A percentile compares a stretch with the other conserved stretches of the same genome.
These are phyloP conservation scores for Grosmannia clavigera DNA, from an alignment of 2,329 filamentous ascomycete species.

Conservation along the genomic window DNA sequence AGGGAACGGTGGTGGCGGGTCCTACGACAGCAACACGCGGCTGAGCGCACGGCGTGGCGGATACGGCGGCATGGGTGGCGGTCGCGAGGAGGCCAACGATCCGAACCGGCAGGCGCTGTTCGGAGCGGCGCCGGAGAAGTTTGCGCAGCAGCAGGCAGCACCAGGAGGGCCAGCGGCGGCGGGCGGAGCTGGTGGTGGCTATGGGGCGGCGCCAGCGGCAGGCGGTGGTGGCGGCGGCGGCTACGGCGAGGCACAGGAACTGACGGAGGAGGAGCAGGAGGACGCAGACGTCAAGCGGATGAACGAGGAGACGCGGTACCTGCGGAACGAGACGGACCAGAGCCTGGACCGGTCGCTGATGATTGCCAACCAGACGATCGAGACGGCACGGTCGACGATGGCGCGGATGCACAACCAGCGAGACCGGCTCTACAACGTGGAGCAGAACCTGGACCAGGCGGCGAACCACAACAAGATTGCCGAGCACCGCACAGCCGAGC, in stretches of 20 bases:
- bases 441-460: slow-evolving; percentile 71
- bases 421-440: slow-evolving; percentile 69
- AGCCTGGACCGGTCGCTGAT: slow-evolving; percentile 55
- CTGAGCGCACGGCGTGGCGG: slow-evolving; percentile 34
- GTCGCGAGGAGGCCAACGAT: slow-evolving; percentile 27
- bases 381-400: slow-evolving; percentile 59
- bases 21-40: slow-evolving; percentile 14
- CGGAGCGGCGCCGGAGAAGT: slow-evolving; percentile 36
- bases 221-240: slow-evolving; percentile 31
- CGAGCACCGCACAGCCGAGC: slow-evolving; percentile 67
- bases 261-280: slow-evolving; percentile 74
- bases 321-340: slow-evolving; percentile 53
- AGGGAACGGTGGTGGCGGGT: slow-evolving; percentile 9
- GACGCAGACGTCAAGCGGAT: slow-evolving; percentile 57
- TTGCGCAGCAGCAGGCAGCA: slow-evolving; percentile 28
- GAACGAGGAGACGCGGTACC: slow-evolving; percentile 60
- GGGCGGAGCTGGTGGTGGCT: neutral
- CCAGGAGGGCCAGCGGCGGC: slow-evolving; percentile 35
- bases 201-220: neutral
- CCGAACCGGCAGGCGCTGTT: slow-evolving; percentile 53
- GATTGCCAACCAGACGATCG: slow-evolving; percentile 55
- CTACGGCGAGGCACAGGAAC: slow-evolving; percentile 58
- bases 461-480: slow-evolving; percentile 64
- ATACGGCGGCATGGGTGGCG: slow-evolving; percentile 47
- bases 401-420: slow-evolving; percentile 65